Base-by-base conservation (phyloP, 2,329 filamentous ascomycete species). In the Pleomassaria siparia region DNA sequence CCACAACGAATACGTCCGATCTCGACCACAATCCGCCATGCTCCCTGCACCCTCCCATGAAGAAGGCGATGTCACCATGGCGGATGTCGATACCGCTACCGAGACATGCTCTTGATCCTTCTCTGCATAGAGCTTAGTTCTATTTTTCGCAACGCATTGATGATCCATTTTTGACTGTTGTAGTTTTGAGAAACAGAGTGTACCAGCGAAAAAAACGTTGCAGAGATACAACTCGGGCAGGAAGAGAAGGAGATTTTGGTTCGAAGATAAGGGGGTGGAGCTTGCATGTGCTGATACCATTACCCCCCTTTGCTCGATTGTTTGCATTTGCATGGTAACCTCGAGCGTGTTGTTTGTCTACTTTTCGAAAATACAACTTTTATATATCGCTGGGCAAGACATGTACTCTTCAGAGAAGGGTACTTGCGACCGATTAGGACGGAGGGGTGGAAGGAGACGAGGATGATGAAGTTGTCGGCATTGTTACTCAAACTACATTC, bases 61-160 rank as follows among this genome's bases (percentile, higher is more conserved):
- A 24, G 48, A 46, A 7, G 59, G 51, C 15, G 63, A 69, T 39
- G 54, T 66, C n/a, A 64, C 62, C 16, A 69, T 69, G 66, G 59
- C 56, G 9, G 66, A 69, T 20, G 37, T 40, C 18, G 35, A 37
- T 35, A n/a, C n/a, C n/a, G 61, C 54, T 30, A 50, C 43, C 28
- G 60, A 66, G 25, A 44, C 48, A 15, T 45, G 33, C 41, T 9
- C 41, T 24, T 49, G 21, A 43, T 18, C 25, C 25, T 7, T 26
- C 7, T 26, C 12, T 7, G 7, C 29, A 32, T 32, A n/a, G 29
- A 32, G n/a, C n/a, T n/a, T n/a, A 8, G 15, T 22, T 24, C 18
- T 37, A 8, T 22, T 37, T 20, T 32, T 30, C 40, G 26, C 40
- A 18, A 42, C 40, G 40, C 26, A 22, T 42, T 22, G 11, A 21